Evolutionary conservation across 1,284 basidiomycete genomes (phyloP).

Genomic region (Ganoderma lucidum): DNA sequence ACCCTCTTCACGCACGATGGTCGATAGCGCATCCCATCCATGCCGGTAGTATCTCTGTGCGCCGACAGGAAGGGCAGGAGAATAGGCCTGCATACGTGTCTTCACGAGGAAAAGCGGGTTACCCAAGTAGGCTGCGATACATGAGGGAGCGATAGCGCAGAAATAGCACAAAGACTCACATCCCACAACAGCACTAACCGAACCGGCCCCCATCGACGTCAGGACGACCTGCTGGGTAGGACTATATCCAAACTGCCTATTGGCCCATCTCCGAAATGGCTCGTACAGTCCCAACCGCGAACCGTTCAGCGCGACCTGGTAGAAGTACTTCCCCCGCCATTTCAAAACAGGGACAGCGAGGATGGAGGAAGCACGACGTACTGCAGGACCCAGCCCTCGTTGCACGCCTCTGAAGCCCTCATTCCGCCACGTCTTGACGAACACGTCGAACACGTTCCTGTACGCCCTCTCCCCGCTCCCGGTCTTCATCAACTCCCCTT

Average conservation of each 20-base stretch:
- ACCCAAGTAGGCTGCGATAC: constrained; percentile 62
- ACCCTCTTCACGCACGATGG: constrained; percentile 62
- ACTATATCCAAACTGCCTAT: background rate
- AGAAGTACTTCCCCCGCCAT: background rate
- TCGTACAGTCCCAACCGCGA: background rate
- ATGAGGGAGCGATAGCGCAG: background rate
- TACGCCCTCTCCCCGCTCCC: constrained; percentile 79
- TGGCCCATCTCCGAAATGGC: background rate
- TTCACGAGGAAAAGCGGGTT: constrained; percentile 97
- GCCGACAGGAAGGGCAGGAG: constrained; percentile 87
- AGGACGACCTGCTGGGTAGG: background rate
- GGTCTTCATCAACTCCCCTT: background rate
- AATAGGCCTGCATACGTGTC: constrained; percentile 96
- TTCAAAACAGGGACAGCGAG: background rate
- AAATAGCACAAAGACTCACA: background rate
- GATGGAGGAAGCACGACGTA: constrained; percentile 52
- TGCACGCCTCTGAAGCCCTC: constrained; percentile 93
- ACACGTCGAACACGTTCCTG: constrained; percentile 86
- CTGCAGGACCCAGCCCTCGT: constrained; percentile 88
- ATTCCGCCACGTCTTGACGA: constrained; percentile 90
- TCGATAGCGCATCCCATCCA: constrained; percentile 79
- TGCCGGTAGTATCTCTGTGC: constrained; percentile 85
- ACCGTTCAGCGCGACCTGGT: background rate
- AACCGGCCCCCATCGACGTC: background rate
- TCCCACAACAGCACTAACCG: background rate